These are phyloP conservation scores for Schrenkiella parvula DNA, from an alignment of 345 rosid species.

Conservation along the genomic window DNA sequence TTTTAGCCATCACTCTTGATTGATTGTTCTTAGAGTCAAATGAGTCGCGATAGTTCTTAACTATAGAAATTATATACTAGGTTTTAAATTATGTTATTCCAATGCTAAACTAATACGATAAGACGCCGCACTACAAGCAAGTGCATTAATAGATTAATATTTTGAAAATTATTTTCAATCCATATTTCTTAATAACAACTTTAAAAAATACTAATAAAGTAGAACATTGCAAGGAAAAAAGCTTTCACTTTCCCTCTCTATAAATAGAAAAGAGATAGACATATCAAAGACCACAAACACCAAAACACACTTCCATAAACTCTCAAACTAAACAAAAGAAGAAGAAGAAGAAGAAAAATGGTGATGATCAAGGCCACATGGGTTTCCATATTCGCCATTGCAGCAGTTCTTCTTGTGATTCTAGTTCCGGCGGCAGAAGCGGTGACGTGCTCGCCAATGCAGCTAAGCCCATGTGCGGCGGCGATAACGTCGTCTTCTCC, in stretches of 20 bases:
- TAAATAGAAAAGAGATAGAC: constrained; percentile 41
- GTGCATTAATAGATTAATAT: background rate
- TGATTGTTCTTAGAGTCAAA: background rate
- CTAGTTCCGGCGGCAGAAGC: constrained; percentile 48
- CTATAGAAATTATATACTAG: background rate
- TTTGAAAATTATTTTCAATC: background rate
- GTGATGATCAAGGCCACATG: constrained; percentile 44
- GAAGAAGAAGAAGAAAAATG: background rate
- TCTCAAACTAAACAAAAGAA: constrained; percentile 17
- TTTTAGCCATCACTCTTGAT: background rate
- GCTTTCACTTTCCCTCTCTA: constrained; percentile 38
- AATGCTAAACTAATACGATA: background rate
- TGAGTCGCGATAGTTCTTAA: background rate
- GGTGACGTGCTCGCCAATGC: constrained; percentile 69
- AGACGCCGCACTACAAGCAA: constrained; percentile 24
- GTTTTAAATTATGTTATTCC: background rate
- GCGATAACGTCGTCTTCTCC: constrained; percentile 71
- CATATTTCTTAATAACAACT: background rate
- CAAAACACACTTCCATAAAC: constrained; percentile 5
- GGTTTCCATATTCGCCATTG: constrained; percentile 37
- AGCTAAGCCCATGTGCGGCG: constrained; percentile 76
- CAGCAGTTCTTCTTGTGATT: constrained; percentile 35
- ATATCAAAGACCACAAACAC: constrained; percentile 11
- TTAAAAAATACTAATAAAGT: background rate
- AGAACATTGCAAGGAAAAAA: constrained; percentile 3